Evolutionary conservation across 2,329 filamentous ascomycete species (phyloP).

Genomic region (Lachnellula willkommii): DNA sequence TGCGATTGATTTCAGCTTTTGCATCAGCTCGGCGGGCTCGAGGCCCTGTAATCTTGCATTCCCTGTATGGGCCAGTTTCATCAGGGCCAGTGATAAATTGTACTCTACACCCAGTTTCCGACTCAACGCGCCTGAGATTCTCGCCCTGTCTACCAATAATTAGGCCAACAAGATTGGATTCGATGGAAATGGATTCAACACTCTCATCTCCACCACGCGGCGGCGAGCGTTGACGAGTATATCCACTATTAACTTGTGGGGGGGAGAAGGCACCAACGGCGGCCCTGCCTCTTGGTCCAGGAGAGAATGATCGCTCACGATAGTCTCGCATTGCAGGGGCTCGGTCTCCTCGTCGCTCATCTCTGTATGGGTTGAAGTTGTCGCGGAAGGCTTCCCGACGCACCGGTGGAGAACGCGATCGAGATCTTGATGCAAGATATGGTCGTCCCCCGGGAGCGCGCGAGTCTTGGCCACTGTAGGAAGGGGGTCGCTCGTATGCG

Average conservation of each 20-base stretch:
- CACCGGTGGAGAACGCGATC: slow-evolving; percentile 67
- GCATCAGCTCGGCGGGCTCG: slow-evolving; percentile 68
- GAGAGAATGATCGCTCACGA: slow-evolving; percentile 70
- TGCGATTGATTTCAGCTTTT: slow-evolving; percentile 76
- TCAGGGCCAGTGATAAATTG: slow-evolving; percentile 80
- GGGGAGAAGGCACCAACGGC: slow-evolving; percentile 53
- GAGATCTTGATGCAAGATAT: slow-evolving; percentile 57
- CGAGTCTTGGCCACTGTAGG: slow-evolving; percentile 36
- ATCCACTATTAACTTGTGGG: slow-evolving; percentile 46
- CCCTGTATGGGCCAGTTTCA: slow-evolving; percentile 64
- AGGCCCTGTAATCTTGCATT: slow-evolving; percentile 79
- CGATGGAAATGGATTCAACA: slow-evolving; percentile 77
- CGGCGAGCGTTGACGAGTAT: slow-evolving; percentile 53
- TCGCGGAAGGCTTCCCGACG: slow-evolving; percentile 68
- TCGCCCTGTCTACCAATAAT: slow-evolving; percentile 90
- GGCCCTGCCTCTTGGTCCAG: slow-evolving; percentile 50
- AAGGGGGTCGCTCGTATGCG: slow-evolving; percentile 51
- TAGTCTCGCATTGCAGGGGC: slow-evolving; percentile 47
- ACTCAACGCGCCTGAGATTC: slow-evolving; percentile 79
- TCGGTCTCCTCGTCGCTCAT: slow-evolving; percentile 71
- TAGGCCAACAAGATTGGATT: slow-evolving; percentile 78
- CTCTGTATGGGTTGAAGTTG: slow-evolving; percentile 75
- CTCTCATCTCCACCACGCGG: slow-evolving; percentile 52
- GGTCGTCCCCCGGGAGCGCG: slow-evolving; percentile 46
- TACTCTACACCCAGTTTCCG: slow-evolving; percentile 75